Evolutionary conservation across 495 filamentous ascomycete species (phyloP).

Genomic region (Xylaria venustula): DNA sequence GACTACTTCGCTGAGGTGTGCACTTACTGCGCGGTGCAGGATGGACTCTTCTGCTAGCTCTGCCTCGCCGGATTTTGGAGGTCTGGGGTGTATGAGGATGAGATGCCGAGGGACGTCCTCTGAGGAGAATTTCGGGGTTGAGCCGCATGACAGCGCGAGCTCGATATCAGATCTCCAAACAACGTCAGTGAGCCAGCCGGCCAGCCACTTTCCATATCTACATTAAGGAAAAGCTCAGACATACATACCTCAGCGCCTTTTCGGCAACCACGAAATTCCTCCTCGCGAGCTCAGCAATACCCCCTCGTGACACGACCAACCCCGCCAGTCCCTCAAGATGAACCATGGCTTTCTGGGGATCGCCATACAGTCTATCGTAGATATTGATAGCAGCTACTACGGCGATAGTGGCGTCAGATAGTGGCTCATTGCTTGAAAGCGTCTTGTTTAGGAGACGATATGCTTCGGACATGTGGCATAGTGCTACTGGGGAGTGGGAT

Average conservation of each 20-base stretch:
- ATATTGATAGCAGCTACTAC: background rate
- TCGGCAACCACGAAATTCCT: slow-evolving; percentile 1
- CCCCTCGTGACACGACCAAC: background rate
- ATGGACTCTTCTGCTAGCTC: background rate
- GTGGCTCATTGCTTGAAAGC: background rate
- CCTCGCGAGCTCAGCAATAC: background rate
- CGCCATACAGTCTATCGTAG: slow-evolving; percentile 8
- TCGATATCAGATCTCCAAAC: slow-evolving; percentile 4
- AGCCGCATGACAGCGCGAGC: background rate
- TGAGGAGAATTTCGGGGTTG: slow-evolving; percentile 3
- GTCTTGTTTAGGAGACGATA: slow-evolving; percentile 1
- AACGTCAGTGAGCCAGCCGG: background rate
- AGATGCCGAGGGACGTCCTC: background rate
- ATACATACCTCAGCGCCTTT: slow-evolving; percentile 5
- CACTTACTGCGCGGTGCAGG: background rate
- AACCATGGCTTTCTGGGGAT: slow-evolving; percentile 4
- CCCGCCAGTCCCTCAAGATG: background rate
- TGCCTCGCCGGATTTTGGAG: background rate
- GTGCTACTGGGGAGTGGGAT: background rate
- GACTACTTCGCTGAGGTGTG: background rate
- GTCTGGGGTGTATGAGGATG: background rate
- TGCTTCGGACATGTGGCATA: slow-evolving; percentile 8
- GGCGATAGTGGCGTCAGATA: slow-evolving; percentile 4
- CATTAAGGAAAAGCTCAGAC: background rate
- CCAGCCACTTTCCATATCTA: background rate